Base-by-base conservation (phyloP, 768 basidiomycete genomes). In the Brasilioporus rufonigricans region DNA sequence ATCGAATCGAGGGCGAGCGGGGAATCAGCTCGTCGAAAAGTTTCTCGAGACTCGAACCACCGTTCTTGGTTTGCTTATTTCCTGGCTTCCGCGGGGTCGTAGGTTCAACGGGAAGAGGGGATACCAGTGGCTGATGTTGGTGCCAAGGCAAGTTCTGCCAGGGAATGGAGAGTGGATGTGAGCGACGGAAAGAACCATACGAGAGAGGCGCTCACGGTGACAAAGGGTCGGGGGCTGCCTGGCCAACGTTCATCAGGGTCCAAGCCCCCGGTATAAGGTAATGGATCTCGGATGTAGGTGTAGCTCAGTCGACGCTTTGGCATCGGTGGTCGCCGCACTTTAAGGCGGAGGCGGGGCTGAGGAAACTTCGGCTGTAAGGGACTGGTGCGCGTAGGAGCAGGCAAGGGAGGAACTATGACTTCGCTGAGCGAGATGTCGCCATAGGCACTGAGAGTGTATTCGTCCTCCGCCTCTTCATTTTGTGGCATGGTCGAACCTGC, bases 391-490 rank as follows among this genome's bases (percentile, higher is more conserved):
- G 53, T 9, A 13, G 53, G 35, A 23, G 46, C 9, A 1, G 52
- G 45, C 4, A 60, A 67, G 0, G 73, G 74, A 5, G 77, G 55
- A 29, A 72, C 72, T 26, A 72, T 66, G 24, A 69, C 59, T 41
- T 76, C 73, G 23, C 73, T 63, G 1, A 76, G 65, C 1, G 77
- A 77, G 24, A 80, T 74, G 24, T 81, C 77, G 9, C 81, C 79
- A 38, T 70, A 80, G 13, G 70, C 76, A 26, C 65, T 71, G 40
- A 82, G 59, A 0, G 72, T 75, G 57, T 80, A 60, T 53, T 74
- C 71, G 18, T 76, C 72, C 10, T 77, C 71, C 1, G 21, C 26
- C 23, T 60, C 58, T 49, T 5, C 41, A 19, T 24, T 31, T 5
- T 44, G 47, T 40, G 40, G 26, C 21, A 36, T 10, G 23, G 18